Base-by-base conservation (phyloP, 768 basidiomycete species). In the Boletus vinaceobasis region DNA sequence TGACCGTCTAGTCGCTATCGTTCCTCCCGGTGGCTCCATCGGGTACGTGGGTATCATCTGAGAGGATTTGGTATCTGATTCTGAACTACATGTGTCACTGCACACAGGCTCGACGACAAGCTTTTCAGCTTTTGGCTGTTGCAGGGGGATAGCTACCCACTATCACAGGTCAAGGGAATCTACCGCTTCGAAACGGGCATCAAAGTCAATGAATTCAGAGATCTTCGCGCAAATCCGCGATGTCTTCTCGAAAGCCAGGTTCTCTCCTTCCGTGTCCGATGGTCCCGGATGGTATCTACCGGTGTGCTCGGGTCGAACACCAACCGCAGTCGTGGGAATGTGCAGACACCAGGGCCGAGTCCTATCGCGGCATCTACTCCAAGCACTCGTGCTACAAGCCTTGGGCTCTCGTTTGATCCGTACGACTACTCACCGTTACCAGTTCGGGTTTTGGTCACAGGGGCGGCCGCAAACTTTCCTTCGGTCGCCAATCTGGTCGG, bases 51-150 rank as follows among this genome's bases (percentile, higher is more conserved):
- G 10, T 21, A 40, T 19, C 17, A 58, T 60, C 52, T 40, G 5
- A 32, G 56, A 29, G 40, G 38, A 38, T 51, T 35, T 33, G n/a
- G 43, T 19, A 43, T 19, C n/a, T 23, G 32, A 47, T 43, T 36
- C 53, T 53, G 35, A 44, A 10, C 29, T 19, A 37, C 32, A 32
- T 33, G 13, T 40, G 50, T 27, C 56, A 17, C 15, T 40, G 13
- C 21, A 43, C 29, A 9, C 58, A 91, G 90, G n/a, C 82, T 93
- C 48, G 92, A 93, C 63, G 90, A 93, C 75, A 94, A 94, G 66
- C 80, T 93, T 2, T 93, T 93, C 71, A 87, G 87, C 55, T 93
- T 92, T 76, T 93, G 89, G 88, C 78, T 90, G 57, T 77, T 93
- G 15, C 90, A 93, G 69, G 83, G 82, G 23, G 91, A 93, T 60